Evolutionary conservation across 2,329 filamentous ascomycete genomes (phyloP).

Genomic region (Chrysosporium keratinophilum): DNA sequence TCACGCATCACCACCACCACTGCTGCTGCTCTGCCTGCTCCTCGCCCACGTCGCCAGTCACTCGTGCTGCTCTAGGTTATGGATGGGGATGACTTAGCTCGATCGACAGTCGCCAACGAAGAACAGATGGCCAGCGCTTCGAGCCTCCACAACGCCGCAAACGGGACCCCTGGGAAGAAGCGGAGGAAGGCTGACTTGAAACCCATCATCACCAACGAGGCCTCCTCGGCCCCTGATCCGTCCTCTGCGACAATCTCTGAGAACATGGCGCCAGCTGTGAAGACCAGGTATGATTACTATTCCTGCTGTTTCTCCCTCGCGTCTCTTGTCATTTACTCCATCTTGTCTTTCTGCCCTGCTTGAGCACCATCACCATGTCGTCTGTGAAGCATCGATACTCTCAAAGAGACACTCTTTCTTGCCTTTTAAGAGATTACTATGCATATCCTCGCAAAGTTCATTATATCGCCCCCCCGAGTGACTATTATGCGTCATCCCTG

Average conservation of each 20-base stretch:
- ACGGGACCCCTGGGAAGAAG: constrained; percentile 53
- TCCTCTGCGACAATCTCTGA: constrained; percentile 3
- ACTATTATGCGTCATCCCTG: no score
- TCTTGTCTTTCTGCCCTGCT: no score
- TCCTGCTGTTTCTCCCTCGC: neutral
- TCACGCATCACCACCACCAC: neutral
- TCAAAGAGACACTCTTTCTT: neutral
- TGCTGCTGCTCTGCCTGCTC: neutral
- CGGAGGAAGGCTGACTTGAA: constrained; percentile 54
- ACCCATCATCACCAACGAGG: constrained; percentile 56
- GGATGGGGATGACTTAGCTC: neutral
- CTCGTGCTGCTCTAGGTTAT: neutral
- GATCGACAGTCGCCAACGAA: neutral
- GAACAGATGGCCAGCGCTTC: constrained; percentile 17
- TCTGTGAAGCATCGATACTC: neutral
- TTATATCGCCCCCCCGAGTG: no score
- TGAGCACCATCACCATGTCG: no score
- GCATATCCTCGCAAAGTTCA: no score
- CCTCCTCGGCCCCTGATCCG: constrained; percentile 22
- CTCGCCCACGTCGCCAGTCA: neutral
- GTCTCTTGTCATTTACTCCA: neutral
- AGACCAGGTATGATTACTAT: neutral
- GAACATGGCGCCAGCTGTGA: constrained; percentile 6
- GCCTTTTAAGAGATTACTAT: no score
- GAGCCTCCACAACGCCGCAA: constrained; percentile 28